Conservation (phyloP, 2,329 filamentous ascomycete genomes). For the Cercospora berteroae region DNA sequence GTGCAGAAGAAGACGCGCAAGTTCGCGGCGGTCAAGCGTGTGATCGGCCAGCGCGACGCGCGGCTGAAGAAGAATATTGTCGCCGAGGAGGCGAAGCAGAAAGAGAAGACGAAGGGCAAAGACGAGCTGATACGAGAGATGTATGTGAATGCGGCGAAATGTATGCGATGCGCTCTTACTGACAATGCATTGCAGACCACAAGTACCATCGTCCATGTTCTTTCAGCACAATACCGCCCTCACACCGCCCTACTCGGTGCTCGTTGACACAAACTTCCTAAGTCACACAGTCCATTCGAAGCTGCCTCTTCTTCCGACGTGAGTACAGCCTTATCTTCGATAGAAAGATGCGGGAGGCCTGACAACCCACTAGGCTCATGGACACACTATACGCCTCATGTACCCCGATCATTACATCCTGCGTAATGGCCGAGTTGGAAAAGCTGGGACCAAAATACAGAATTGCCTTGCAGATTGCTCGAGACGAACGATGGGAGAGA, state of each 20-base stretch:
- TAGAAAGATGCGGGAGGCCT: not conserved
- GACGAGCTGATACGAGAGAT: slow-evolving; percentile 70
- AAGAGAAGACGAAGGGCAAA: slow-evolving; percentile 56
- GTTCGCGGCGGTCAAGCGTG: slow-evolving; percentile 78
- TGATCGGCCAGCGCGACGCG: slow-evolving; percentile 78
- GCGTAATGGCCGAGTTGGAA: slow-evolving; percentile 80
- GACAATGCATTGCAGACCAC: slow-evolving; percentile 31
- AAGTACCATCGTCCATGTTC: slow-evolving; percentile 62
- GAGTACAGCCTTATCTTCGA: not conserved
- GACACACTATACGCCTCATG: slow-evolving; percentile 90
- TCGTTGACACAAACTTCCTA: slow-evolving; percentile 88
- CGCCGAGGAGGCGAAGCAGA: slow-evolving; percentile 59
- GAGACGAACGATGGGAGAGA: slow-evolving; percentile 85
- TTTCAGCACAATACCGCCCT: slow-evolving; percentile 86
- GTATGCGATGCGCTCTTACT: not conserved
- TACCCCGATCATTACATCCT: slow-evolving; percentile 80
- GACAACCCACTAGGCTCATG: slow-evolving; percentile 77
- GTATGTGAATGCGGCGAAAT: slow-evolving; percentile 40
- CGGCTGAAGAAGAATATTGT: slow-evolving; percentile 78
- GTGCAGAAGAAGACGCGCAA: slow-evolving; percentile 87
- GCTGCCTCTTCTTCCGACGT: slow-evolving; percentile 54
- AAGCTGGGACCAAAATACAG: slow-evolving; percentile 87
- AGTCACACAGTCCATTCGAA: slow-evolving; percentile 89
- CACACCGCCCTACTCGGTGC: slow-evolving; percentile 75
- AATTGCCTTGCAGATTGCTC: slow-evolving; percentile 78